Base-by-base conservation (phyloP, 179 eudicot genomes). In the Drosera spatulata region DNA sequence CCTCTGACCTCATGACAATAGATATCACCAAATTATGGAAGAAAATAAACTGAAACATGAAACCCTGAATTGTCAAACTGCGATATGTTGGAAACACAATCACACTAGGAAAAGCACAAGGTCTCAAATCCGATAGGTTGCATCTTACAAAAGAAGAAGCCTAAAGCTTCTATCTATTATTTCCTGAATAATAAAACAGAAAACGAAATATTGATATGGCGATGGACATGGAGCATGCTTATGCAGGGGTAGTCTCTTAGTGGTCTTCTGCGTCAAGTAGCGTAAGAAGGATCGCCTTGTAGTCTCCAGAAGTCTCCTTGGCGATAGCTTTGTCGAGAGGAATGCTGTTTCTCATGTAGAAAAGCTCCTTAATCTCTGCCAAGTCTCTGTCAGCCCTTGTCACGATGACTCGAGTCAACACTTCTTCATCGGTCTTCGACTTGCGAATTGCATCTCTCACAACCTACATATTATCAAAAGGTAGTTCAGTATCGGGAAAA, bases 321-420 rank as follows among this genome's bases (percentile, higher is more conserved):
- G 63, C 59, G 55, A 90, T 75, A 10, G 75, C 83, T 2, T 78
- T 74, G 3, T 85, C 85, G 7, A 90, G 79, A 39, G 81, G n/a
- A 42, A 73, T 83, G 65, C 87, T 83, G 78, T 87, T 85, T 53
- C 85, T 78, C 79, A 78, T 78, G 80, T 74, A 69, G 64, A 75
- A 90, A 8, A 66, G 75, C 7, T 85, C 93, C 73, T 79, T 87
- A 60, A 90, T 79, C 53, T 62, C 72, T 39, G 59, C 61, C 71
- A 90, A 63, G 67, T 90, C 97, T 55, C 63, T 81, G 71, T 90
- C 97, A 22, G 95, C 95, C 53, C 90, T 74, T 0, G 95, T 81
- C 15, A 85, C 90, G 3, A 90, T 64, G 67, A 88, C 97, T 14
- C 96, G 71, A 7, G 97, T 87, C 33, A 90, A 61, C 5, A 81